Conservation (phyloP, 2,329 filamentous ascomycete species). For the Penicillium carneum region DNA sequence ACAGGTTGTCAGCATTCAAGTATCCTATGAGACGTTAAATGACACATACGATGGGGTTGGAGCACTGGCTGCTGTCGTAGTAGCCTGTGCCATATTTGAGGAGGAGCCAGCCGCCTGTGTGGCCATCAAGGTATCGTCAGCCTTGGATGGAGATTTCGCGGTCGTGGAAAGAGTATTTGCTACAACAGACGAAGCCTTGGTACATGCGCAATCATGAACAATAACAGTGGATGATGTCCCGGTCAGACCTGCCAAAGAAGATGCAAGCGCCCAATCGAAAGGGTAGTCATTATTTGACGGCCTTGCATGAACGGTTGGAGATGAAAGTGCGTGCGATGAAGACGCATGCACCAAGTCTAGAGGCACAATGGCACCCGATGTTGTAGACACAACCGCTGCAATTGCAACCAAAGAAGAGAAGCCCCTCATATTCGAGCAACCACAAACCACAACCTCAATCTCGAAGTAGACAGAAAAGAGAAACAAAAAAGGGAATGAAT, state of each 20-base stretch:
- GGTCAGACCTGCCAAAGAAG: slow-evolving; percentile 9
- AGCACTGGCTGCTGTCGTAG: background rate
- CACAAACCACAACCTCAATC: slow-evolving; percentile 17
- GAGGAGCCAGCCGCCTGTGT: background rate
- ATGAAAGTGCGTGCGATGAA: background rate
- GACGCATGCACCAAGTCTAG: background rate
- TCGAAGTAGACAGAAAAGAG: slow-evolving; percentile 10
- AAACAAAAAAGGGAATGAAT: background rate
- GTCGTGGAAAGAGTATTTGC: background rate
- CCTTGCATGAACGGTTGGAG: background rate
- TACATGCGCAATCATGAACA: background rate
- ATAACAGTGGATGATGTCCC: background rate
- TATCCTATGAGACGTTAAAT: background rate
- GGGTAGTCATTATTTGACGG: background rate
- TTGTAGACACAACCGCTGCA: slow-evolving; percentile 19
- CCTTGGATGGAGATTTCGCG: too few relatives aligned
- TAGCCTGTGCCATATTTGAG: background rate
- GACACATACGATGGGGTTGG: slow-evolving; percentile 4
- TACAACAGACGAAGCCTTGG: background rate
- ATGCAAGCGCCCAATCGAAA: slow-evolving; percentile 10
- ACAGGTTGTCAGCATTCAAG: background rate
- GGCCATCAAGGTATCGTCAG: background rate
- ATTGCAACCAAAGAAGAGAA: slow-evolving; percentile 23
- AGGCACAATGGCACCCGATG: slow-evolving; percentile 29
- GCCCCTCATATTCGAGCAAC: slow-evolving; percentile 29